Base-by-base conservation (phyloP, 768 basidiomycete genomes). In the Mycena latifolia region DNA sequence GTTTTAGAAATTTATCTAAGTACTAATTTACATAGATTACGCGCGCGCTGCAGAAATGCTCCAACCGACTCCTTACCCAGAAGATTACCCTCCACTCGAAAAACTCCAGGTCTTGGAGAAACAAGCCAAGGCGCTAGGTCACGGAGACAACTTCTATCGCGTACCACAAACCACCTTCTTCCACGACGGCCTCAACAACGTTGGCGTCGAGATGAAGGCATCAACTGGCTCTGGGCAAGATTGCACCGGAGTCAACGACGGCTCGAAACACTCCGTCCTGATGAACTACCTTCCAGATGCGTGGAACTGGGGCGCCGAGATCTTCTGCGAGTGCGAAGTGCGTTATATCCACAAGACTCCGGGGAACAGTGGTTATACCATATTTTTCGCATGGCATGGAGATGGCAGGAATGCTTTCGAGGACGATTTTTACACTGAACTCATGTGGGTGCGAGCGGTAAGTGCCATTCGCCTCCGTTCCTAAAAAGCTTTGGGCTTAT, bases 271-370 rank as follows among this genome's bases (percentile, higher is more conserved):
- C 35, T 65, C 66, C 3, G 61, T 63, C 25, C 33, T 72, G 18
- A 65, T 72, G 63, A 72, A 68, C 33, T 72, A 72, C 51, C 63
- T 72, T 29, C 51, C 66, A 0, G 71, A 72, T 51, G 71, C 71
- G 8, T 72, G 71, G 71, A 70, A 72, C 37, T 61, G 71, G 69
- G 71, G 71, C 15, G 71, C 71, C 11, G 69, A 72, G 53, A 70
- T 72, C 25, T 72, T 72, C 54, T 72, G 71, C 62, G 69, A 72
- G 39, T 72, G 71, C 29, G 71, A 72, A 60, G 71, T 70, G n/a
- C 61, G 69, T 7, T 69, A 67, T 61, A 52, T 72, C 18, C 39
- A 53, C 28, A 57, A 57, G 53, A 59, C 61, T 54, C 65, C 56
- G 50, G 48, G 43, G 0, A 61, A 57, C 3, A 35, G 46, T 12